These are phyloP conservation scores for Cyberlindnera bimundalis DNA, from an alignment of 805 yeast genomes.

Conservation along the genomic window DNA sequence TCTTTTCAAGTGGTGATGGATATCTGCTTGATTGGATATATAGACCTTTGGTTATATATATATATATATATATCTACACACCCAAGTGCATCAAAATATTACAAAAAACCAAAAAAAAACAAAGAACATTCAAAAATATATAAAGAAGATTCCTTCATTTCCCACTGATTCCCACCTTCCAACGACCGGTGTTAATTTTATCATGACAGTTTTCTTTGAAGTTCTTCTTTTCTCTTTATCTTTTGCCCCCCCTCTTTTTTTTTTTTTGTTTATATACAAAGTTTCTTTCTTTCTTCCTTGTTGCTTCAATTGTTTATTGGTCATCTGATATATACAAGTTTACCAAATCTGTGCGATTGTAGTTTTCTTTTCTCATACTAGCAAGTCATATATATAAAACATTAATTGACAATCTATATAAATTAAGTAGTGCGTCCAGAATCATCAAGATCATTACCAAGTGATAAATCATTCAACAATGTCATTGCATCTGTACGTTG, in stretches of 20 bases:
- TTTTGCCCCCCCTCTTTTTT: not conserved
- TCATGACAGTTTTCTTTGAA: not conserved
- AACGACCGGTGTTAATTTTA: slow-evolving; percentile 2
- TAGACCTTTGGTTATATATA: no score
- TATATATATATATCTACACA: no score
- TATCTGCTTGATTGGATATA: no score
- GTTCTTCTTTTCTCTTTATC: not conserved
- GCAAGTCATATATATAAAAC: no score
- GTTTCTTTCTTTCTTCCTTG: not conserved
- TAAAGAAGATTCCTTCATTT: not conserved
- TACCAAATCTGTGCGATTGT: no score
- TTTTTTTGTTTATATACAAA: not conserved
- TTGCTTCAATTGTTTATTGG: not conserved
- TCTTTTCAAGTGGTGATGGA: no score
- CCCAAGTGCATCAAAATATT: no score
- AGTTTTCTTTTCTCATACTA: no score
- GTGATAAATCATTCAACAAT: slow-evolving; percentile 21
- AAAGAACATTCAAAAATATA: no score
- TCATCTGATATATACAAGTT: no score
- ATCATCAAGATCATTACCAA: slow-evolving; percentile 20
- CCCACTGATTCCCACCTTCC: not conserved
- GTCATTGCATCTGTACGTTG: slow-evolving; percentile 24
- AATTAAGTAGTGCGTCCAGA: slow-evolving; percentile 4
- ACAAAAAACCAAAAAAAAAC: no score
- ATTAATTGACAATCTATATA: not conserved